These are phyloP conservation scores for Alloteropsis semialata DNA, from an alignment of 176 grass and related monocot species.

Conservation along the genomic window DNA sequence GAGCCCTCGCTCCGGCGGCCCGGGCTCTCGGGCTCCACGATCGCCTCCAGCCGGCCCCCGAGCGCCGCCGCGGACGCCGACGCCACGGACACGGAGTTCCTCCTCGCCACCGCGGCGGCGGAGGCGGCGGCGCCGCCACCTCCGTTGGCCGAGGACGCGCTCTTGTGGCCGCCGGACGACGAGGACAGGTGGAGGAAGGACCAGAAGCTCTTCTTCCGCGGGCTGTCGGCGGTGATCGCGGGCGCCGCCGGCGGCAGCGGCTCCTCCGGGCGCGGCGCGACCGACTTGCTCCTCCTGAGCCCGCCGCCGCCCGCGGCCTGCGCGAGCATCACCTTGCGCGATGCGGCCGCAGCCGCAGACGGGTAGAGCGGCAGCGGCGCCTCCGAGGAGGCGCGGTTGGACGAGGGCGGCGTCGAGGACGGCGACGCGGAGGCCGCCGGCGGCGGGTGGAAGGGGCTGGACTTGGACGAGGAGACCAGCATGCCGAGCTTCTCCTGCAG, in stretches of 20 bases:
- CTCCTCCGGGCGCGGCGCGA: conserved; percentile 60
- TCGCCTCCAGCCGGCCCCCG: conserved; percentile 43
- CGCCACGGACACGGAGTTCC: conserved; percentile 55
- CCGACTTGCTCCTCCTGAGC: conserved; percentile 83
- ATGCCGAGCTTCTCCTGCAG: conserved; percentile 99
- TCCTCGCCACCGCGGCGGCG: conserved; percentile 30
- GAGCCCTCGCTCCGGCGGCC: conserved; percentile 65
- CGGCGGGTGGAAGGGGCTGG: conserved; percentile 67
- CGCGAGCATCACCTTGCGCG: neutral
- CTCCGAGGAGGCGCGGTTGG: conserved; percentile 23
- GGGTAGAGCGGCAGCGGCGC: conserved; percentile 20
- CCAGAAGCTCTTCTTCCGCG: conserved; percentile 99
- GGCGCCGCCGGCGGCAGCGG: neutral
- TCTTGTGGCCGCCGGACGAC: conserved; percentile 30
- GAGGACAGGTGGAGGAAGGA: conserved; percentile 86
- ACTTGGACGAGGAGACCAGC: conserved; percentile 91
- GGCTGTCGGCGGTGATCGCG: conserved; percentile 50
- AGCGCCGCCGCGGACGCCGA: conserved; percentile 20
- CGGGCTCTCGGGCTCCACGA: conserved; percentile 63
- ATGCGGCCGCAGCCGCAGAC: neutral
- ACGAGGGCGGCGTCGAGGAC: conserved; percentile 46
- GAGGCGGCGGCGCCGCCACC: no score
- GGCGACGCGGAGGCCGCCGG: conserved; percentile 45
- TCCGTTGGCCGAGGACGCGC: neutral
- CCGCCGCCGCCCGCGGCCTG: neutral